Base-by-base conservation (phyloP, 768 basidiomycete species). In the Cubamyces sp. region DNA sequence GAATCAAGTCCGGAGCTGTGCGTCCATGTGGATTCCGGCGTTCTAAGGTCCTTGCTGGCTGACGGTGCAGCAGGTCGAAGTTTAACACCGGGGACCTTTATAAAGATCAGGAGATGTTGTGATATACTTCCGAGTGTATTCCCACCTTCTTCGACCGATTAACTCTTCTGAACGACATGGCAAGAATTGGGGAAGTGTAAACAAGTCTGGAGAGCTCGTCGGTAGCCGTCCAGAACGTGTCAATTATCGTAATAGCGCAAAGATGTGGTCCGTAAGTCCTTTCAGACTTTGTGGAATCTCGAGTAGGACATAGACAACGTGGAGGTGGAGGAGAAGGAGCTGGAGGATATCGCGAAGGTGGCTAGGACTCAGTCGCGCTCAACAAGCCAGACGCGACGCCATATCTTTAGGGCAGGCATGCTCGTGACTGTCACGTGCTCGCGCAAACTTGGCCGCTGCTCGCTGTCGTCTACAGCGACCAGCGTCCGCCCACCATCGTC, bases 11-110 rank as follows among this genome's bases (percentile, higher is more conserved):
- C 71, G 16, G 75, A 74, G 28, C 80, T 74, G 61, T 82, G 80
- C 64, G 80, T 77, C 59, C 61, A 65, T 54, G 57, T 43, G 14
- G 66, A 60, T 78, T 83, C 51, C 74, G 79, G 1, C 73, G 57
- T 87, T 83, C 57, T 76, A 4, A 64, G 76, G 55, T 75, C 82
- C 76, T 73, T 75, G 62, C 73, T 79, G 16, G 70, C 50, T 12
- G 64, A 48, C 12, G 70, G 69, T 19, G 60, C 66, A 54, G 75
- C 85, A 3, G 91, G 91, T 19, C 91, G 85, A 62, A 93, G 82
- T 65, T 88, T 91, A 64, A 92, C 91, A 77, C 88, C 89, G 2
- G 91, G 91, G 16, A 93, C 90, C 91, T 92, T 19, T 3, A 53
- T 11, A 26, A 23, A 5, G 21, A 43, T 23, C 55, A 19, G 40